phyloP scores from a whole-genome alignment of 176 grass and related monocot species.

The Rhynchospora tenuis region DNA sequence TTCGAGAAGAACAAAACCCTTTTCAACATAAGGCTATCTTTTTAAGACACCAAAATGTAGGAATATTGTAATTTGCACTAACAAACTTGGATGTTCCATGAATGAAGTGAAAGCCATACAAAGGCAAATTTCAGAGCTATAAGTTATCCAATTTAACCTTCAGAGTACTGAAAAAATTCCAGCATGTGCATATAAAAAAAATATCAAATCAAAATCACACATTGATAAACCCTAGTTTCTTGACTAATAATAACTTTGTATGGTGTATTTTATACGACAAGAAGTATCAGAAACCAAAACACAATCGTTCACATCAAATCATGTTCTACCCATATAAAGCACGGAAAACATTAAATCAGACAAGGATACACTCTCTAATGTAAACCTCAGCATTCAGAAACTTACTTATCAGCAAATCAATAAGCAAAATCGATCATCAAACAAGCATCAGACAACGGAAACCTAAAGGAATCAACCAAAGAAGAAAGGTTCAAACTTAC shows the following conservation, averaged over 20 bases:
- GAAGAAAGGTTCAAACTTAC: constrained; percentile 31
- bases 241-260: not conserved
- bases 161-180: not conserved
- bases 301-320: not conserved
- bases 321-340: not conserved
- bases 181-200: not conserved
- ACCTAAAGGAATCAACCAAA: not conserved
- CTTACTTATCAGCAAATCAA: not conserved
- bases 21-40: not conserved
- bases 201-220: not conserved
- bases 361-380: not conserved
- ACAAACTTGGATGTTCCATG: not conserved
- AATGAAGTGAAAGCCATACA: not conserved
- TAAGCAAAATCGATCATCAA: constrained; percentile 18
- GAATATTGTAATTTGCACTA: not conserved
- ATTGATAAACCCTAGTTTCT: constrained; percentile 13
- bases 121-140: not conserved
- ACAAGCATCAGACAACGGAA: constrained; percentile 13
- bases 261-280: not conserved
- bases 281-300: not conserved
- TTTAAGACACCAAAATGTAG: not conserved
- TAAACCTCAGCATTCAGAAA: not conserved
- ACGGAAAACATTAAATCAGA: not conserved
- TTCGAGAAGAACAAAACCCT: not conserved
- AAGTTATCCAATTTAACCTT: not conserved